Conservation (phyloP, 169 alveolate genomes). For the Babesia caballi region DNA sequence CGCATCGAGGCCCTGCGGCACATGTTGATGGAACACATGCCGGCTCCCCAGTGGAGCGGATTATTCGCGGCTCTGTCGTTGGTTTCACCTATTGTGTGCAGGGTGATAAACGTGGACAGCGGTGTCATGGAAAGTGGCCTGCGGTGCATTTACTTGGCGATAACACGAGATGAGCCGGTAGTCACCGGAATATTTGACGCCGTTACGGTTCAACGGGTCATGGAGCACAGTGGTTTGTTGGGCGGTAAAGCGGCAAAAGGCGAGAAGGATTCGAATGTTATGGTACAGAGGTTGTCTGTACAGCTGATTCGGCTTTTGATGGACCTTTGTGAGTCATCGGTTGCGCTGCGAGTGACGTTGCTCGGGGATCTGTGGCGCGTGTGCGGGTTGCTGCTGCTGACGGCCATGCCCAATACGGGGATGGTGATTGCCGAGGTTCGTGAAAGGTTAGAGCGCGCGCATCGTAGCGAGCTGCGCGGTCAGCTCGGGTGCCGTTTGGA, state of each 20-base stretch:
- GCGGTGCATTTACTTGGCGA: neutral
- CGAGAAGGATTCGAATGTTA: neutral
- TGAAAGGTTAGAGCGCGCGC: neutral
- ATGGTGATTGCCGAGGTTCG: constrained; percentile 6
- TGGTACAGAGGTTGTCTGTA: neutral
- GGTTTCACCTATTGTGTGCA: constrained; percentile 24
- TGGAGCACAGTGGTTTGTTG: too few relatives aligned
- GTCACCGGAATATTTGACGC: neutral
- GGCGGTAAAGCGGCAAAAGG: too few relatives aligned
- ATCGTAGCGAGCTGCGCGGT: neutral
- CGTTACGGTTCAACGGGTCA: neutral
- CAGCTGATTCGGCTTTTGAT: neutral
- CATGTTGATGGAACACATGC: constrained; percentile 6
- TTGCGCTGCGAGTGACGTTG: neutral
- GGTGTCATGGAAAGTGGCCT: neutral
- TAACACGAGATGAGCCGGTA: neutral
- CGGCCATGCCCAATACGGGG: neutral
- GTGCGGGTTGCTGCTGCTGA: neutral
- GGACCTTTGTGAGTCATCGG: neutral
- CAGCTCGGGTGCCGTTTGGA: constrained; percentile 2
- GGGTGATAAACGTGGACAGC: neutral
- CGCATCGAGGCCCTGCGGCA: constrained; percentile 12
- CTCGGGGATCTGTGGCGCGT: constrained; percentile 23
- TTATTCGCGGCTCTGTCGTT: neutral
- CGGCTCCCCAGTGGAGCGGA: constrained; percentile 26